Base-by-base conservation (phyloP, 345 rosid genomes). In the Hypericum androsaemum region DNA sequence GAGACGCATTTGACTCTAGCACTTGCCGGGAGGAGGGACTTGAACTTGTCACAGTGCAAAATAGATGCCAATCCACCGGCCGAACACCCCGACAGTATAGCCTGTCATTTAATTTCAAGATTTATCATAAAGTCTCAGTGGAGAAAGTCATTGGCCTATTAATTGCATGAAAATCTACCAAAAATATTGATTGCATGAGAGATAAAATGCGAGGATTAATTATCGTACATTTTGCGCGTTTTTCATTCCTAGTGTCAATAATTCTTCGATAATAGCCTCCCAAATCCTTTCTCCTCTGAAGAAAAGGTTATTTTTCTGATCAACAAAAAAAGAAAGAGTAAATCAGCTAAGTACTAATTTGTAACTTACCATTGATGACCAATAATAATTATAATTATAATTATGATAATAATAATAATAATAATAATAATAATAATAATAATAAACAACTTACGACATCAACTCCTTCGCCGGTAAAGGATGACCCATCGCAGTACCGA, bases 51-150 rank as follows among this genome's bases (percentile, higher is more conserved):
- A 52, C 97, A 92, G 51, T 92, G 89, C 74, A 92, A 67, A 58
- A 92, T 64, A 7, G 98, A 75, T 49, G 94, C 79, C 80, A 92
- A 68, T 37, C 98, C 98, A 6, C 98, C 96, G 41, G 98, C 98
- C 7, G 98, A 92, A 71, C 98, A 92, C 2, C 97, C 98, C 2
- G 97, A 78, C 43, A 92, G 69, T 67, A 92, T 61, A 68, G 95
- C 98, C 98, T 92, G 54, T 9, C 1, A 60, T 0, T 15, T 41
- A 13, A 58, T 44, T 42, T 40, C 32, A 22, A 22, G 32, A 22
- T 22, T 22, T 22, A 22, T 46, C 54, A 68, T 75, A 67, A 77
- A 71, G 64, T 53, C 32, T 22, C 1, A 22, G 53, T 56, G 40
- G 37, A 49, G 47, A 16, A 51, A 15, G 32, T 22, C 2, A 22